These are phyloP conservation scores for Tetrahymena thermophila DNA, from an alignment of 73 alveolate genomes.

Conservation along the genomic window DNA sequence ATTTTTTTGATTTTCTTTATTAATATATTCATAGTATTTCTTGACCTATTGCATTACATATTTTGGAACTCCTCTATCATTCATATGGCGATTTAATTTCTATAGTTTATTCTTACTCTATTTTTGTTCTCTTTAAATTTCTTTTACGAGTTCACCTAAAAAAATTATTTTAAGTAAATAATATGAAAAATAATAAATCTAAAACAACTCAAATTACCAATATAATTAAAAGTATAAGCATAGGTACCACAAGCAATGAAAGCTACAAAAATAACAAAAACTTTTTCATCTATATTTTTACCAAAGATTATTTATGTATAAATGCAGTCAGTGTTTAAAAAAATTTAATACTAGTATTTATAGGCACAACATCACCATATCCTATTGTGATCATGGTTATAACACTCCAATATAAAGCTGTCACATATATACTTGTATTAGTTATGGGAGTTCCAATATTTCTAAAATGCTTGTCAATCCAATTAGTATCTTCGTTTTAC, in stretches of 20 bases:
- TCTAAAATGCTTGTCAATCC: neutral
- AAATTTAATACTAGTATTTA: neutral
- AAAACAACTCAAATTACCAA: neutral
- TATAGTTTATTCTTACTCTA: neutral
- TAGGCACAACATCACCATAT: neutral
- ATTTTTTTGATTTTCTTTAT: neutral
- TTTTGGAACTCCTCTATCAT: neutral
- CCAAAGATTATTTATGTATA: neutral
- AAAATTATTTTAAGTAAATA: neutral
- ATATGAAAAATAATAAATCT: neutral
- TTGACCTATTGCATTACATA: neutral
- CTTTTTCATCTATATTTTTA: neutral
- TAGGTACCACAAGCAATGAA: neutral
- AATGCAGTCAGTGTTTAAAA: neutral
- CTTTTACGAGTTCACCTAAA: neutral
- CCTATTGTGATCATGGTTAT: neutral
- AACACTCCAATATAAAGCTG: neutral
- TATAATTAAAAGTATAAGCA: neutral
- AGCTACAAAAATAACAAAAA: neutral
- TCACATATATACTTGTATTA: neutral
- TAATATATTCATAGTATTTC: neutral
- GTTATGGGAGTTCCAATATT: neutral
- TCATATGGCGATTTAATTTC: neutral
- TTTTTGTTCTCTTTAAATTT: neutral
- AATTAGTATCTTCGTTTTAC: neutral